These are phyloP conservation scores for Pichia thaimueangensis DNA, from an alignment of 805 yeast genomes.

Conservation along the genomic window DNA sequence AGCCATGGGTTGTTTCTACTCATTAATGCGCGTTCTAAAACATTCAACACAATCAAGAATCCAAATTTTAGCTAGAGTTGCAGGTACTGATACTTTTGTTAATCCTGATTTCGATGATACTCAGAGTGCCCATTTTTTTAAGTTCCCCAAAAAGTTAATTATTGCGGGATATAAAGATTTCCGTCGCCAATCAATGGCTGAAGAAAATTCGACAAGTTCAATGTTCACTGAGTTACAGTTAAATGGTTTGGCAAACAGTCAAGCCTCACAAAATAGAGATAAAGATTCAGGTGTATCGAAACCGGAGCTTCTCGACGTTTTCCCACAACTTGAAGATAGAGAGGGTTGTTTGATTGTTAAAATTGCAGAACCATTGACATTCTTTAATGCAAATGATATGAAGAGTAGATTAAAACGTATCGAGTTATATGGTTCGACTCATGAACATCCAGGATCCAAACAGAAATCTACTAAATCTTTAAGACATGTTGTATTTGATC, in stretches of 20 bases:
- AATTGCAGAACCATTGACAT: constrained; percentile 83
- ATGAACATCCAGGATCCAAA: constrained; percentile 59
- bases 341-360: constrained; percentile 74
- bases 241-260: not conserved
- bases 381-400: constrained; percentile 77
- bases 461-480: constrained; percentile 33
- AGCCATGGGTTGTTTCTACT: constrained; percentile 76
- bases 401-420: constrained; percentile 59
- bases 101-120: constrained; percentile 56
- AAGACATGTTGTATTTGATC: constrained; percentile 62
- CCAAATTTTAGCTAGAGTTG: constrained; percentile 69
- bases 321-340: constrained; percentile 36
- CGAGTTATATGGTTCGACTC: constrained; percentile 70
- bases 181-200: constrained; percentile 16
- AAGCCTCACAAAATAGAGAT: not conserved
- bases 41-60: constrained; percentile 79
- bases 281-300: not conserved
- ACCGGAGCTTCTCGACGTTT: not conserved
- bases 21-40: constrained; percentile 69
- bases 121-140: constrained; percentile 8
- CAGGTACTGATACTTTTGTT: constrained; percentile 54
- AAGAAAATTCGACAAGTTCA: not conserved
- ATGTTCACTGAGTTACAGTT: not conserved
- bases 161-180: constrained; percentile 26
- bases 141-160: constrained; percentile 15